phyloP scores from a whole-genome alignment of 352 stramenopile species.

The Phytophthora brassicae region DNA sequence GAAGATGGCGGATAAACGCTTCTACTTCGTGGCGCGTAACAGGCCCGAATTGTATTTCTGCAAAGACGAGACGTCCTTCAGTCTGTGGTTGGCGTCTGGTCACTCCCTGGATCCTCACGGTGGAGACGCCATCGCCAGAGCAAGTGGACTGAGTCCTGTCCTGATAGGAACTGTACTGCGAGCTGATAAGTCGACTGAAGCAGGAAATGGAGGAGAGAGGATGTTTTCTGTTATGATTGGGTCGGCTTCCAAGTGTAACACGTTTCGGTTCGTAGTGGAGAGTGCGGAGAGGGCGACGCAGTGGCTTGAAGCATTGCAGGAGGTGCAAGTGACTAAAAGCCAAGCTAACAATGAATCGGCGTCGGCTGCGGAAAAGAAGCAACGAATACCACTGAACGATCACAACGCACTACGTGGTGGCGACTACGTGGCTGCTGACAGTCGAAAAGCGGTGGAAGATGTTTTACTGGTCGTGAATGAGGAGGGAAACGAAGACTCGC shows the following conservation, averaged over 20 bases:
- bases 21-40: slow-evolving; percentile 53
- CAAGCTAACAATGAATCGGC: background rate
- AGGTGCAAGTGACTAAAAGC: slow-evolving; percentile 51
- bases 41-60: slow-evolving; percentile 55
- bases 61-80: slow-evolving; percentile 69
- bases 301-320: slow-evolving; percentile 63
- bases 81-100: slow-evolving; percentile 54
- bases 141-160: slow-evolving; percentile 36
- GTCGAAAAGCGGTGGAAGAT: background rate
- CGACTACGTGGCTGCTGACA: slow-evolving; percentile 8
- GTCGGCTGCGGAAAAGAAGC: slow-evolving; percentile 24
- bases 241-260: slow-evolving; percentile 46
- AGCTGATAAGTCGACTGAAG: slow-evolving; percentile 35
- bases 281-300: slow-evolving; percentile 40
- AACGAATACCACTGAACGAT: slow-evolving; percentile 34
- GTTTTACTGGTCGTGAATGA: slow-evolving; percentile 2
- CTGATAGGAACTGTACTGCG: slow-evolving; percentile 57
- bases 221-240: slow-evolving; percentile 50
- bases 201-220: slow-evolving; percentile 37
- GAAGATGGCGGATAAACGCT: slow-evolving; percentile 65
- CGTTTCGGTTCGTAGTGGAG: slow-evolving; percentile 45
- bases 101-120: slow-evolving; percentile 36
- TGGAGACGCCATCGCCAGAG: slow-evolving; percentile 22
- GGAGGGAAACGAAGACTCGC: slow-evolving; percentile 2
- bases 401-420: slow-evolving; percentile 25